Evolutionary conservation across 805 yeast genomes (phyloP).

Genomic region (Maudiozyma pseudohumilis): DNA sequence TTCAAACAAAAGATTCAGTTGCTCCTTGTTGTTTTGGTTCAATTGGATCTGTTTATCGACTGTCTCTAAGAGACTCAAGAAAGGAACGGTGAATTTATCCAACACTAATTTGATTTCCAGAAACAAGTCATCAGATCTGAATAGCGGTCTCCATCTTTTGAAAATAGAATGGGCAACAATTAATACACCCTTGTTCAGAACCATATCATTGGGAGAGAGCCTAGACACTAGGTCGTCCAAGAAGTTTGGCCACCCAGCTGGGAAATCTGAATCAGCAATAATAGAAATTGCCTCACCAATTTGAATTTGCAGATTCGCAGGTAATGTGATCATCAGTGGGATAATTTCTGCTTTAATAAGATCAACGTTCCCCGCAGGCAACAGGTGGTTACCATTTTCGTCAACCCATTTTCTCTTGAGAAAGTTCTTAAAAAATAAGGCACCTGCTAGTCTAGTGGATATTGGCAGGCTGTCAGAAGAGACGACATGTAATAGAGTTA

Average conservation of each 20-base stretch:
- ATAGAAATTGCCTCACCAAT: conserved; percentile 87
- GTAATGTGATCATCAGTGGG: conserved; percentile 75
- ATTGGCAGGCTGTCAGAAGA: conserved; percentile 46
- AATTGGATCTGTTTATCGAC: conserved; percentile 57
- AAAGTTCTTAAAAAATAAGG: conserved; percentile 82
- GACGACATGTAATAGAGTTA: conserved; percentile 65
- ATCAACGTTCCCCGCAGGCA: conserved; percentile 50
- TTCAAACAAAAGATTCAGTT: conserved; percentile 51
- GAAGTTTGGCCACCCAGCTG: conserved; percentile 75
- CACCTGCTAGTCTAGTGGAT: conserved; percentile 73
- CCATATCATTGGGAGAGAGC: conserved; percentile 55
- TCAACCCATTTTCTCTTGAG: conserved; percentile 82
- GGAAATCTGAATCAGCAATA: conserved; percentile 95
- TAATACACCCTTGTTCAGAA: conserved; percentile 73
- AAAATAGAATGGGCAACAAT: conserved; percentile 92
- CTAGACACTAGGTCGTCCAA: conserved; percentile 63
- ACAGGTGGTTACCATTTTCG: conserved; percentile 70
- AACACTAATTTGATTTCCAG: conserved; percentile 80
- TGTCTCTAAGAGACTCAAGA: conserved; percentile 52
- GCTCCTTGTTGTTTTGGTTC: conserved; percentile 37
- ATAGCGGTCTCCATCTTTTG: conserved; percentile 92
- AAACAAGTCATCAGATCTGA: conserved; percentile 82
- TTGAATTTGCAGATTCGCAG: conserved; percentile 77
- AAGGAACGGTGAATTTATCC: conserved; percentile 74
- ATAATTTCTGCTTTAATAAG: conserved; percentile 69